phyloP scores from a whole-genome alignment of 805 yeast species.

The Candida odintsovae region DNA sequence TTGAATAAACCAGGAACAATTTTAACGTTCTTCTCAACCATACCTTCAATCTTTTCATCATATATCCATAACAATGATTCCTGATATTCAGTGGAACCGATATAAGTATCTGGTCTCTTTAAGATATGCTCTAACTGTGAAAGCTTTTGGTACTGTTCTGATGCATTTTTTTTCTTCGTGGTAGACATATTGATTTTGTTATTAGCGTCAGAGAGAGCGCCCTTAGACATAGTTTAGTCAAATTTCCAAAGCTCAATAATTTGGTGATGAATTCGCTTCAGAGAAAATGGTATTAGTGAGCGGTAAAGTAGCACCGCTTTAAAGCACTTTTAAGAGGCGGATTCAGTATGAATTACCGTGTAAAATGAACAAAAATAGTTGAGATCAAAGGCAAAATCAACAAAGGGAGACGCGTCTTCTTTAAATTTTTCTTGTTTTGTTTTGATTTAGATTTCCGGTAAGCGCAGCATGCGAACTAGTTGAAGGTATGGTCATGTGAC shows the following conservation, averaged over 20 bases:
- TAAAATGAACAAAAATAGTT: background rate
- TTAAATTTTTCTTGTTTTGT: background rate
- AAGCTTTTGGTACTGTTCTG: conserved; percentile 85
- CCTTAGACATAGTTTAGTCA: background rate
- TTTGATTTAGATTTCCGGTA: background rate
- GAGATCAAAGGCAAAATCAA: background rate
- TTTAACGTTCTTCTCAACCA: conserved; percentile 56
- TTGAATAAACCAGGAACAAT: conserved; percentile 96
- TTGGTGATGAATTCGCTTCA: background rate
- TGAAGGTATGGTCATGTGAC: background rate
- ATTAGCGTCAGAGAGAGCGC: conserved; percentile 4
- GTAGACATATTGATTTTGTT: conserved; percentile 6
- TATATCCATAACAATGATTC: conserved; percentile 82
- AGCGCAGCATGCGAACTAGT: background rate
- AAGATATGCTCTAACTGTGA: conserved; percentile 94
- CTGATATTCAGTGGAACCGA: conserved; percentile 87
- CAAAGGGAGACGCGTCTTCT: background rate
- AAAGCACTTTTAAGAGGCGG: background rate
- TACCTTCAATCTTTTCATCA: conserved; percentile 55
- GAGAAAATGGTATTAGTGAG: background rate
- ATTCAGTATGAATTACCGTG: background rate
- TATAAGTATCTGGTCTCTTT: conserved; percentile 96
- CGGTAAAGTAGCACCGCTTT: background rate
- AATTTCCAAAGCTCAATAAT: background rate
- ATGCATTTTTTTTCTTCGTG: conserved; percentile 34